Evolutionary conservation across 148 eudicot species (phyloP).

Genomic region (Pharnaceum exiguum): DNA sequence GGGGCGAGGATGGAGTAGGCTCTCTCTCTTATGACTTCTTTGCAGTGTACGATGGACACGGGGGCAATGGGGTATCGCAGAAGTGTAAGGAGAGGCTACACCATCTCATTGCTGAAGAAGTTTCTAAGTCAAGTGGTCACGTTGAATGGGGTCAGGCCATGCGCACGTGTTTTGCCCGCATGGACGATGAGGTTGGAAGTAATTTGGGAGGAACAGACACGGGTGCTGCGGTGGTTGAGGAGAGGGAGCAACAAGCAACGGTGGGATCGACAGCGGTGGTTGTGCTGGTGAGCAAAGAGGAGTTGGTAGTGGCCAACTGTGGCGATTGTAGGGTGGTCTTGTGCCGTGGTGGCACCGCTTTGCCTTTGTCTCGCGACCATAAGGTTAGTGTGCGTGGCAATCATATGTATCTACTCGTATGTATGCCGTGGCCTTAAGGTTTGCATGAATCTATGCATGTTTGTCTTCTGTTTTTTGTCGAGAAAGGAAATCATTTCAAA

Average conservation of each 20-base stretch:
- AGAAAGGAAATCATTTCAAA: no score
- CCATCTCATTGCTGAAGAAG: constrained; percentile 20
- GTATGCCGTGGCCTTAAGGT: no score
- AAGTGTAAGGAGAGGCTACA: constrained; percentile 34
- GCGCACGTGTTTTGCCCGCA: constrained; percentile 22
- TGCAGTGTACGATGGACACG: constrained; percentile 43
- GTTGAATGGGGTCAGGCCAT: constrained; percentile 31
- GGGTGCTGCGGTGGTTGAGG: not conserved
- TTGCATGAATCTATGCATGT: no score
- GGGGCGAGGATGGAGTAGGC: not conserved
- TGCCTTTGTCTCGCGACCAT: constrained; percentile 25
- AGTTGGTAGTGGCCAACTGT: constrained; percentile 38
- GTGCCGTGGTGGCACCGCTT: constrained; percentile 16
- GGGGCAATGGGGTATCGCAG: constrained; percentile 24
- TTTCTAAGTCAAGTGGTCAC: not conserved
- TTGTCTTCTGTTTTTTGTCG: no score
- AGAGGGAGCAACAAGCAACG: not conserved
- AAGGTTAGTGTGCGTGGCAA: constrained; percentile 10
- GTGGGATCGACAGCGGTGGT: constrained; percentile 38
- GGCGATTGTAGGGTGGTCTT: constrained; percentile 38
- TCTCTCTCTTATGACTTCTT: constrained; percentile 24
- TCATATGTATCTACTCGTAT: not conserved
- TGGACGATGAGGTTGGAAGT: constrained; percentile 27
- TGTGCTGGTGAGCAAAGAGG: constrained; percentile 34
- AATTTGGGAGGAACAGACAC: not conserved